Evolutionary conservation across 352 stramenopile species (phyloP).

Genomic region (Pythium dissotocum): DNA sequence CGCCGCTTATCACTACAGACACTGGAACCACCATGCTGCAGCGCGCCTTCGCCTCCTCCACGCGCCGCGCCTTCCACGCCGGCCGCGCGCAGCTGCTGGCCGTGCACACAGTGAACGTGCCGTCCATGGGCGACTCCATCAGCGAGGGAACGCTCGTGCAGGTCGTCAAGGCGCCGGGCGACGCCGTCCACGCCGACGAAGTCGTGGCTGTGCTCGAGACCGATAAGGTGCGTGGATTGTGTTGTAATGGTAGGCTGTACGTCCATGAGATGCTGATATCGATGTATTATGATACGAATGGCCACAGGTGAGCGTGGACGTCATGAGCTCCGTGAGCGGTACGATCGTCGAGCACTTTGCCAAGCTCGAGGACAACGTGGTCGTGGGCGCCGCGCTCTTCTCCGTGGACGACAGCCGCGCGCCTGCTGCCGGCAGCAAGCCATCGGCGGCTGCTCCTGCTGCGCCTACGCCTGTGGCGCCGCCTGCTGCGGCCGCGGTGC

Average conservation of each 20-base stretch:
- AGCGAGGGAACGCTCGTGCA: slow-evolving; percentile 97
- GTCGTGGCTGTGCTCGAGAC: slow-evolving; percentile 98
- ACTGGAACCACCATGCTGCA: slow-evolving; percentile 17
- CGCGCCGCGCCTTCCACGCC: slow-evolving; percentile 50
- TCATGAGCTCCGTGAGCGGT: slow-evolving; percentile 89
- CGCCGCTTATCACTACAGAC: neutral
- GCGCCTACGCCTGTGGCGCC: slow-evolving; percentile 1
- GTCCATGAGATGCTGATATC: neutral
- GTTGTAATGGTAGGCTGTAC: neutral
- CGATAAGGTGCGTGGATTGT: slow-evolving; percentile 91
- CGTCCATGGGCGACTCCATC: slow-evolving; percentile 96
- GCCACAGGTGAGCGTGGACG: slow-evolving; percentile 84
- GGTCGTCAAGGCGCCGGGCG: slow-evolving; percentile 92
- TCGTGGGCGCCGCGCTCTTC: slow-evolving; percentile 94
- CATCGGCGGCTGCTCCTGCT: slow-evolving; percentile 18
- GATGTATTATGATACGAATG: neutral
- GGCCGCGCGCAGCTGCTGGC: slow-evolving; percentile 36
- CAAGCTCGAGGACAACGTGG: slow-evolving; percentile 95
- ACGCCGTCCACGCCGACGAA: slow-evolving; percentile 94
- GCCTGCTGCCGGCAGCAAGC: slow-evolving; percentile 31
- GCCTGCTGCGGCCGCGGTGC: slow-evolving; percentile 30
- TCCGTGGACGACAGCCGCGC: slow-evolving; percentile 87
- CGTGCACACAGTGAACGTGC: slow-evolving; percentile 83
- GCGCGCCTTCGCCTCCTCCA: slow-evolving; percentile 18
- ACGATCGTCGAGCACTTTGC: slow-evolving; percentile 93